phyloP scores from a whole-genome alignment of 225 moss, liverwort and hornwort genomes.

The Neckera pumila region DNA sequence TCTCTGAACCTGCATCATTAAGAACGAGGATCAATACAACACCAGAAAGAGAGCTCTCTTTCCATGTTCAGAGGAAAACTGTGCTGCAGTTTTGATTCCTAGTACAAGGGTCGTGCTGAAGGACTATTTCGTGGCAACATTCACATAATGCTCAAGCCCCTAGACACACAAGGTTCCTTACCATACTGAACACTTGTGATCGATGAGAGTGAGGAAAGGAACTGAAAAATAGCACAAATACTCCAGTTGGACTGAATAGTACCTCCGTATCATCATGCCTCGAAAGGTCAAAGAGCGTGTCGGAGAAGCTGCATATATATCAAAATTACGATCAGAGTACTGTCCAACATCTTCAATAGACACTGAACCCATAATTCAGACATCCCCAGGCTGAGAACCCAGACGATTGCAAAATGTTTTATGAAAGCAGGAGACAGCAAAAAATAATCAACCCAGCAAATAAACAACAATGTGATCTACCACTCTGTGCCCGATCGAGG shows the following conservation, averaged over 20 bases:
- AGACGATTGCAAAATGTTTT: background rate
- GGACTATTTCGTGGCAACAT: background rate
- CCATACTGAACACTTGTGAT: background rate
- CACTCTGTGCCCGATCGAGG: constrained; percentile 42
- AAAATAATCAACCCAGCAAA: background rate
- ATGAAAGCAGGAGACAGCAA: background rate
- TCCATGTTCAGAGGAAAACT: background rate
- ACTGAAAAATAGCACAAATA: background rate
- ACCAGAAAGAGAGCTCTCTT: background rate
- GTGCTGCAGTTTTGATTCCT: background rate
- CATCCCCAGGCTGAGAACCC: background rate
- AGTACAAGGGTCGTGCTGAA: background rate
- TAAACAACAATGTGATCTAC: background rate
- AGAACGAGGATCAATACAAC: background rate
- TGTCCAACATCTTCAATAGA: background rate
- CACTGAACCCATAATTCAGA: background rate
- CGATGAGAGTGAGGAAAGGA: background rate
- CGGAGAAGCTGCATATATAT: constrained; percentile 29
- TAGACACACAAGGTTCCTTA: background rate
- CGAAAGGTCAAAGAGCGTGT: constrained; percentile 43
- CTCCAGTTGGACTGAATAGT: background rate
- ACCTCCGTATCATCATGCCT: constrained; percentile 33
- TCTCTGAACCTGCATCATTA: constrained; percentile 34
- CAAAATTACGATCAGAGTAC: background rate
- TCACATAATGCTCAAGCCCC: background rate